A percentile compares a stretch with the other conserved stretches of the same genome.
phyloP scores from a whole-genome alignment of 225 moss, liverwort and hornwort genomes.

The Asterella californica region DNA sequence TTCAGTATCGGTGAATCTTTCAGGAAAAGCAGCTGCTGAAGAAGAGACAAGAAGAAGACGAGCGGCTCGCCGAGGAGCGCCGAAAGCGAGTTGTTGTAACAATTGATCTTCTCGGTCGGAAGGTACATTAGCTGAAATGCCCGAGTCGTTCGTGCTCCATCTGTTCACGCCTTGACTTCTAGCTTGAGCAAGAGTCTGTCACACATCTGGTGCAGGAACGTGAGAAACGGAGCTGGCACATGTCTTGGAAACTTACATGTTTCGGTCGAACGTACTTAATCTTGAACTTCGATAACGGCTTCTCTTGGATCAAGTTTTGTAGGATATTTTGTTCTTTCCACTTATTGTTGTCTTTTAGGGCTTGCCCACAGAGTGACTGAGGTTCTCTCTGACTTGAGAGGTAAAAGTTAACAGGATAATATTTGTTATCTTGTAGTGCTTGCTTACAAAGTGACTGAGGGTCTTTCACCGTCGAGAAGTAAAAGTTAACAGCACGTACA shows the following conservation, averaged over 20 bases:
- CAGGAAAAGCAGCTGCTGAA: conserved; percentile 79
- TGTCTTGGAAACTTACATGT: neutral
- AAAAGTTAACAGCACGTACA: no score
- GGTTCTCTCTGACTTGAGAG: no score
- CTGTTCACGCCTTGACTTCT: neutral
- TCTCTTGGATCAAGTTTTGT: no score
- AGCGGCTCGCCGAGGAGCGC: conserved; percentile 69
- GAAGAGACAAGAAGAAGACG: conserved; percentile 73
- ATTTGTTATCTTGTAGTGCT: no score
- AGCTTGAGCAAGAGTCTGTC: neutral
- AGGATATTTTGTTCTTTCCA: no score
- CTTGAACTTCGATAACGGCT: no score
- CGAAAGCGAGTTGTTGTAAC: conserved; percentile 82
- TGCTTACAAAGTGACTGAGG: no score
- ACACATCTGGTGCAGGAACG: neutral
- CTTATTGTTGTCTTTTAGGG: no score
- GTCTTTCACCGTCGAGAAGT: no score
- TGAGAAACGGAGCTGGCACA: neutral
- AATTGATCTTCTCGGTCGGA: conserved; percentile 89
- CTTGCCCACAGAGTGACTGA: no score
- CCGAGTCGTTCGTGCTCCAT: neutral
- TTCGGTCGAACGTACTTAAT: no score
- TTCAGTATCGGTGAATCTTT: neutral
- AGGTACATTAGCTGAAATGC: conserved; percentile 42
- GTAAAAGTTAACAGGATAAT: neutral